Conservation (phyloP, 371 early-diverging fungal genomes). For the Zopfochytrium polystomum region DNA sequence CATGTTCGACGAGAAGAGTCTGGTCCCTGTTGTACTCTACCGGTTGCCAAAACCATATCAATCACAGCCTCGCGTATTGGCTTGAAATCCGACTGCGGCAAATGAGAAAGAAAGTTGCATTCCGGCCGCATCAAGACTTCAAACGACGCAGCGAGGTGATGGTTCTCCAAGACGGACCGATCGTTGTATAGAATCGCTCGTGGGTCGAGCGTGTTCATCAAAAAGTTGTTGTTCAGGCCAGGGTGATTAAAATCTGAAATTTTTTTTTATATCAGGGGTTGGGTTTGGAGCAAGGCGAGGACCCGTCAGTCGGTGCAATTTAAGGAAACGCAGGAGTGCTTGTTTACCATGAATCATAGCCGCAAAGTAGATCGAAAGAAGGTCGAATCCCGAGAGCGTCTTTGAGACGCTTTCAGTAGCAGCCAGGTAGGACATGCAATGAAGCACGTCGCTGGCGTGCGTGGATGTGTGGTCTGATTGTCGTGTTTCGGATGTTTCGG, state of each 20-base stretch:
- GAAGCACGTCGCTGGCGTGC: conserved; percentile 56
- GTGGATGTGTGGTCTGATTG: conserved; percentile 47
- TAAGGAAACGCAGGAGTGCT: conserved; percentile 6
- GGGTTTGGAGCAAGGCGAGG: neutral
- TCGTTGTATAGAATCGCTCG: conserved; percentile 56
- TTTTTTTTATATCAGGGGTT: neutral
- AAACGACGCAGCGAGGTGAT: conserved; percentile 51
- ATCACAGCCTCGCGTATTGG: conserved; percentile 44
- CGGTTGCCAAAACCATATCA: conserved; percentile 57
- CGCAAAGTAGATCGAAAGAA: conserved; percentile 46
- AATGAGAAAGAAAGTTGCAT: conserved; percentile 46
- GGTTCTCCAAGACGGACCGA: conserved; percentile 53
- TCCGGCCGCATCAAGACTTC: conserved; percentile 37
- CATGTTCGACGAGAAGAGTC: conserved; percentile 20
- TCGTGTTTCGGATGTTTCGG: neutral
- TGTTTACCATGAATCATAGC: conserved; percentile 51
- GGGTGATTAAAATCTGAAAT: conserved; percentile 51
- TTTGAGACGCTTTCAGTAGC: conserved; percentile 27
- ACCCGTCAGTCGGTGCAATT: neutral
- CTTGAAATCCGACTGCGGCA: conserved; percentile 37
- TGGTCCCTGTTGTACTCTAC: conserved; percentile 27
- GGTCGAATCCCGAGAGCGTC: conserved; percentile 40
- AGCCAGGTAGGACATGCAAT: conserved; percentile 43
- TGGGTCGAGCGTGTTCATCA: conserved; percentile 36
- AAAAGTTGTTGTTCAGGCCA: conserved; percentile 47